Evolutionary conservation across 768 basidiomycete species (phyloP).

Genomic region (Cystobasidium onofrii): DNA sequence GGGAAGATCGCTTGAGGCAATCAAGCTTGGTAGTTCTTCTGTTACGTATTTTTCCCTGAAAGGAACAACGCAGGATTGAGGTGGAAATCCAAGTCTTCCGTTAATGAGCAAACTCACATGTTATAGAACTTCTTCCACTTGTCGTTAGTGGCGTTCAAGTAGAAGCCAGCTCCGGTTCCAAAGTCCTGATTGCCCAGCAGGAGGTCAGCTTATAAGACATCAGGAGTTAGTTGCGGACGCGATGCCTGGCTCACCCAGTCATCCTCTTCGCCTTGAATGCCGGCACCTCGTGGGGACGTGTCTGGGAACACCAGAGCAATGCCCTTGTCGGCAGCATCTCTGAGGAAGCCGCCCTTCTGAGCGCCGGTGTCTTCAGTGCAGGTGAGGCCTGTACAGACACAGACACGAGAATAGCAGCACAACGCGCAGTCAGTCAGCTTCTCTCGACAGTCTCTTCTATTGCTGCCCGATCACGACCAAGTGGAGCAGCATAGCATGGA

Average conservation of each 20-base stretch:
- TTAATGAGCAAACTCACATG: conserved; percentile 34
- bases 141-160: conserved; percentile 73
- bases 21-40: conserved; percentile 69
- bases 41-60: conserved; percentile 83
- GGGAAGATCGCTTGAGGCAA: conserved; percentile 65
- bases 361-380: conserved; percentile 92
- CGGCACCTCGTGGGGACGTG: conserved; percentile 87
- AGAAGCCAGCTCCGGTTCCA: conserved; percentile 72
- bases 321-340: conserved; percentile 69
- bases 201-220: background rate
- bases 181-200: conserved; percentile 19
- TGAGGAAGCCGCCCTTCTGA: conserved; percentile 86
- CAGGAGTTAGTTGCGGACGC: background rate
- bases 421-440: background rate
- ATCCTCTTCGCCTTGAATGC: conserved; percentile 66
- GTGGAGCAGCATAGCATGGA: too few species aligned
- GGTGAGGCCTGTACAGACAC: conserved; percentile 50
- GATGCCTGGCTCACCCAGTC: conserved; percentile 38
- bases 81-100: background rate
- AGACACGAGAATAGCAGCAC: background rate
- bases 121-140: conserved; percentile 47
- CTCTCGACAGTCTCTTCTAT: background rate
- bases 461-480: background rate
- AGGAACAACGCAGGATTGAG: conserved; percentile 35
- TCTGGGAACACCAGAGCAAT: conserved; percentile 92